phyloP scores from a whole-genome alignment of 352 stramenopile species.

The Phytophthora sp. region DNA sequence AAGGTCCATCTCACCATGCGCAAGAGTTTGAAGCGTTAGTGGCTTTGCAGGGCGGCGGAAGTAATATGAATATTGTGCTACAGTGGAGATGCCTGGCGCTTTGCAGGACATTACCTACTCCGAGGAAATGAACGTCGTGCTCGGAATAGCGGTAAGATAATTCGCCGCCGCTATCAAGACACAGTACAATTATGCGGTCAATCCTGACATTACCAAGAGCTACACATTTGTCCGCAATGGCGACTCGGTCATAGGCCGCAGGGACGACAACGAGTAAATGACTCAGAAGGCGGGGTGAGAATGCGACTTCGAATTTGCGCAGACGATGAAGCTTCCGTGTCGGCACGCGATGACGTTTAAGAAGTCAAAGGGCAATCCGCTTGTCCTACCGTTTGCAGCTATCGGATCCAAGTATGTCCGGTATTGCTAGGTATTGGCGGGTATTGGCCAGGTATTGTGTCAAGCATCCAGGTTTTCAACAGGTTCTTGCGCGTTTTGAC shows the following conservation, averaged over 20 bases:
- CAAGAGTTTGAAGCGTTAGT: neutral
- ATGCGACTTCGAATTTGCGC: conserved; percentile 17
- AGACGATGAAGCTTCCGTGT: conserved; percentile 21
- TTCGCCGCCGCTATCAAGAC: conserved; percentile 2
- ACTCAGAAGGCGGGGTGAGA: conserved; percentile 2
- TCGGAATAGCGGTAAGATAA: conserved; percentile 3
- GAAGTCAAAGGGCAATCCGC: neutral
- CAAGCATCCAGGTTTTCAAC: neutral
- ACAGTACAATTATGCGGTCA: neutral
- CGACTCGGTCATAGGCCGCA: neutral
- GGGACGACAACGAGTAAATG: conserved; percentile 5
- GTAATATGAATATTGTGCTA: neutral
- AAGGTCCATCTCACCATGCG: conserved; percentile 1
- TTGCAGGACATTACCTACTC: neutral
- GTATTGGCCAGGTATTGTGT: conserved; percentile 2
- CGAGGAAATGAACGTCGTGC: conserved; percentile 1
- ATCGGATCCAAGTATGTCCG: conserved; percentile 10
- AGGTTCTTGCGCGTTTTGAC: conserved; percentile 9
- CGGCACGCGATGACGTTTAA: conserved; percentile 11
- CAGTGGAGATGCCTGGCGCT: neutral
- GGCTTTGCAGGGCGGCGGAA: neutral
- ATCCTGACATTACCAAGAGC: neutral
- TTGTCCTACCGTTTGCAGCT: conserved; percentile 7
- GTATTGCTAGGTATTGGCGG: conserved; percentile 3
- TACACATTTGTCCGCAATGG: conserved; percentile 11